These are phyloP conservation scores for Lobosporangium transversale DNA, from an alignment of 192 early-diverging fungal genomes.

Conservation along the genomic window DNA sequence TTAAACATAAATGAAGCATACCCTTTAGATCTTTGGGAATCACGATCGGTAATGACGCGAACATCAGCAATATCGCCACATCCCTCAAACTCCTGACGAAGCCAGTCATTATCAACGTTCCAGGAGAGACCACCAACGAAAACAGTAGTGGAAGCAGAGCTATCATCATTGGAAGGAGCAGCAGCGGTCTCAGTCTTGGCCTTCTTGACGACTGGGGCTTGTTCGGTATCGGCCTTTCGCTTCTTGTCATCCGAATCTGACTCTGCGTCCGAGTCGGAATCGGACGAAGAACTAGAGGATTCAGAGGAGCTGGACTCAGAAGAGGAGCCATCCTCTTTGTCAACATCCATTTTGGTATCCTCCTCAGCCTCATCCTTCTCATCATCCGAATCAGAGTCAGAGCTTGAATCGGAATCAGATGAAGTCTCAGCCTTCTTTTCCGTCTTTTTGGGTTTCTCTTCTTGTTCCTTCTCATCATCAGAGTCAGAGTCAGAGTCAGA, in stretches of 20 bases:
- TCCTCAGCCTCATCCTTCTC: slow-evolving; percentile 30
- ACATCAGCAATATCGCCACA: slow-evolving; percentile 77
- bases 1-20: slow-evolving; percentile 52
- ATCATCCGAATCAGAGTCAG: slow-evolving; percentile 51
- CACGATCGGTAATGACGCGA: slow-evolving; percentile 81
- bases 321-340: slow-evolving; percentile 35
- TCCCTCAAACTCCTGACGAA: slow-evolving; percentile 70
- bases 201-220: slow-evolving; percentile 57
- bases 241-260: slow-evolving; percentile 58
- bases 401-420: slow-evolving; percentile 33
- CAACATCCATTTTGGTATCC: slow-evolving; percentile 31
- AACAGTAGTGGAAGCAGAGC: slow-evolving; percentile 58
- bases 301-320: slow-evolving; percentile 31
- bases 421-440: slow-evolving; percentile 45
- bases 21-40: slow-evolving; percentile 80
- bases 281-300: slow-evolving; percentile 15
- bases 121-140: slow-evolving; percentile 83
- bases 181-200: slow-evolving; percentile 58
- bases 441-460: slow-evolving; percentile 31
- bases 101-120: slow-evolving; percentile 72
- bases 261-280: slow-evolving; percentile 25
- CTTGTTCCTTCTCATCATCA: slow-evolving; percentile 33
- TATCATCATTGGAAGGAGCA: slow-evolving; percentile 41
- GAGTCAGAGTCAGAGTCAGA: slow-evolving; percentile 53
- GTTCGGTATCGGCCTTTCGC: slow-evolving; percentile 55